These are phyloP conservation scores for Cymbidium sinense DNA, from an alignment of 106 monocot species.

Conservation along the genomic window DNA sequence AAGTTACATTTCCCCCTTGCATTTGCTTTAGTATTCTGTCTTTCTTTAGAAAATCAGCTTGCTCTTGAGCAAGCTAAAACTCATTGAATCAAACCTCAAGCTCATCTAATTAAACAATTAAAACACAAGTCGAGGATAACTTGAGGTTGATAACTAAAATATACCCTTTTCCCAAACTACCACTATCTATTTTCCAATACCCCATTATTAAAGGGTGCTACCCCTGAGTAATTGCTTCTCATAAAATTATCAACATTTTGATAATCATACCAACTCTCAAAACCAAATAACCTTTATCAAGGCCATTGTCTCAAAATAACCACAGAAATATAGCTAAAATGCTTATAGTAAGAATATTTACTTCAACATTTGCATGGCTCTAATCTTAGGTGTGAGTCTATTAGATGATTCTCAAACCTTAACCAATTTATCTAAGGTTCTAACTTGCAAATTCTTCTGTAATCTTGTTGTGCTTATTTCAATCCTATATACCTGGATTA, in stretches of 20 bases:
- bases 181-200: neutral
- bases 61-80: neutral
- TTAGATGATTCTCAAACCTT: too few relatives aligned
- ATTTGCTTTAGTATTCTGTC: neutral
- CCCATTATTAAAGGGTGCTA: neutral
- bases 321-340: neutral
- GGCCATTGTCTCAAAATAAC: neutral
- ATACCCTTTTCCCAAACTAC: neutral
- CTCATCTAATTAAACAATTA: neutral
- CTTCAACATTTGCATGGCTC: too few relatives aligned
- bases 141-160: neutral
- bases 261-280: neutral
- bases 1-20: neutral
- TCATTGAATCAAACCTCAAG: neutral
- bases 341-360: too few relatives aligned
- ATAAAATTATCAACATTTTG: constrained; percentile 2
- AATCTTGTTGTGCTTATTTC: too few relatives aligned
- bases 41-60: too few relatives aligned
- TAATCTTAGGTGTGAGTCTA: too few relatives aligned
- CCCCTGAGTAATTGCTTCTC: neutral
- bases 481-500: too few relatives aligned
- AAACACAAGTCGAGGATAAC: neutral
- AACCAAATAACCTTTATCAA: too few relatives aligned
- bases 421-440: too few relatives aligned
- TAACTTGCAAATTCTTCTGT: too few relatives aligned